Evolutionary conservation across 345 rosid genomes (phyloP), one percentile per base, ranked within the genome.

Genomic region (Acer campestre): DNA sequence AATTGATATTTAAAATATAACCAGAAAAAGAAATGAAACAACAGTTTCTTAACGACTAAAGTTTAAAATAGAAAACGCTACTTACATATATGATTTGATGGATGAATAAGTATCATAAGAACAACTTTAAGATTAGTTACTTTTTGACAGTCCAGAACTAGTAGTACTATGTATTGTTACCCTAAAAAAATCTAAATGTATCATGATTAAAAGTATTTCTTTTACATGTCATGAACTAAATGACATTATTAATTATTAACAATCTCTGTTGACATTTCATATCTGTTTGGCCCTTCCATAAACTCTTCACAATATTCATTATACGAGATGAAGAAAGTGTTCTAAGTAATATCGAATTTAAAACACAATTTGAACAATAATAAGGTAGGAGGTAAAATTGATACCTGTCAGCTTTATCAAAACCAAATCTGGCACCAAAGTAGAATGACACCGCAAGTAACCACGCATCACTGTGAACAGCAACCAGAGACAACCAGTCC

Each of bases 391-490:
- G 51, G 63, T 48, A 23, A 22, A 65, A 56, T n/a, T 31, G 17
- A 68, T 81, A 93, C 98, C 97, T 89, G 88, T 90, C 93, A 77
- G 89, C 77, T 83, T 86, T 90, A 76, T 92, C 89, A 38, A 90
- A 89, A 75, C 90, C 86, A 74, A 89, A 88, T 85, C 95, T 87
- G 71, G 97, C 85, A 82, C 97, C 93, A 59, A 93, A 93, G 82
- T 91, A 91, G 84, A 86, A 89, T 61, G 96, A 88, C 20, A 93
- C 94, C 51, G 92, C 82, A 61, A 90, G 86, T 69, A 93, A 84
- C 98, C 97, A 93, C 1, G 92, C 87, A 79, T 93, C 97, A 75
- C 98, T 89, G 61, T 93, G 98, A 77, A 89, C 94, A 84, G 98
- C 88, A 77, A 93, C 93, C 62, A 91, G 85, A 73, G 97, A 86